Evolutionary conservation across 768 basidiomycete species (phyloP).

Genomic region (Hypholoma sublateritium): DNA sequence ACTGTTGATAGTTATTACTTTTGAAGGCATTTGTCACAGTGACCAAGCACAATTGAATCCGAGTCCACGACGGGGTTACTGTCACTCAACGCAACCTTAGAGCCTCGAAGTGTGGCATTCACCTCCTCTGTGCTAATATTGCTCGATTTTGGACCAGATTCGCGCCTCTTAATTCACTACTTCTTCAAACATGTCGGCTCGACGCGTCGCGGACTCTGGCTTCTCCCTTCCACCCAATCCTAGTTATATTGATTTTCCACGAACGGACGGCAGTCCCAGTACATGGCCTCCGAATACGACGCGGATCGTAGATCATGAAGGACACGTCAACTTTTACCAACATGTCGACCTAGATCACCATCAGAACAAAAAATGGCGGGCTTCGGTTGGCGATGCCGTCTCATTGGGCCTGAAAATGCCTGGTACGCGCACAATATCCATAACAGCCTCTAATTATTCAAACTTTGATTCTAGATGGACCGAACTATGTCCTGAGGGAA

Average conservation of each 20-base stretch:
- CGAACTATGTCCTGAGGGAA: constrained; percentile 55
- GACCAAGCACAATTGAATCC: no score
- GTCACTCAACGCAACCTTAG: no score
- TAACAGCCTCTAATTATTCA: neutral
- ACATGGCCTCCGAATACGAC: constrained; percentile 61
- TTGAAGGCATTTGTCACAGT: no score
- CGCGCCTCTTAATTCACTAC: no score
- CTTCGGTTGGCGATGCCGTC: constrained; percentile 39
- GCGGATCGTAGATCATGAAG: constrained; percentile 52
- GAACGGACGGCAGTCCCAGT: constrained; percentile 56
- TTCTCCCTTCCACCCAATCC: constrained; percentile 49
- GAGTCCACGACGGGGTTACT: no score
- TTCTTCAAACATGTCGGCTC: constrained; percentile 22
- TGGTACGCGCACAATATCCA: constrained; percentile 36
- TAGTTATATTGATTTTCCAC: constrained; percentile 54
- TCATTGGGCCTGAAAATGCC: constrained; percentile 45
- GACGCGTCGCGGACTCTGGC: constrained; percentile 25
- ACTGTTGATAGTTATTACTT: neutral
- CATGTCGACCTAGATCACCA: constrained; percentile 49
- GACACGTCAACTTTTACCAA: constrained; percentile 73
- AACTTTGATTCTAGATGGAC: constrained; percentile 38
- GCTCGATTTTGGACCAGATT: no score
- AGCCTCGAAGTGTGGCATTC: no score
- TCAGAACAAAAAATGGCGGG: constrained; percentile 59
- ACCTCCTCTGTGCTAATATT: no score